Percentiles rank a stretch among this genome's conserved stretches.
phyloP scores from a whole-genome alignment of 768 basidiomycete species.

The Nevesoporus exiguus region DNA sequence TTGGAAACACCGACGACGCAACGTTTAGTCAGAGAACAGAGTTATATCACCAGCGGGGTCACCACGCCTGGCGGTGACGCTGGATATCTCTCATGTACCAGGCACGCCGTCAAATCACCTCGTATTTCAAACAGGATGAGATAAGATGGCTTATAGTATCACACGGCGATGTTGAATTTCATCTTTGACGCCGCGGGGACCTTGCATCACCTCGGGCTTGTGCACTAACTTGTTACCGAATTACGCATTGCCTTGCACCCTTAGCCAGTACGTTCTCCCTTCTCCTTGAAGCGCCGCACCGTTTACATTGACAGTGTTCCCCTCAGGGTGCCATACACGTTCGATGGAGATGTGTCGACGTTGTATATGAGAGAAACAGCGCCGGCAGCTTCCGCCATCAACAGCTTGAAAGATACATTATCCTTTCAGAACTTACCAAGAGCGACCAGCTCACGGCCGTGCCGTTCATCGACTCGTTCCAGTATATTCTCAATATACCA shows the following conservation, averaged over 20 bases:
- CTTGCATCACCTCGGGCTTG: constrained; percentile 54
- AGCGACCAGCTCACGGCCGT: constrained; percentile 77
- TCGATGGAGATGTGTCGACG: constrained; percentile 56
- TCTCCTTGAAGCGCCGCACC: constrained; percentile 23
- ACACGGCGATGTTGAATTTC: constrained; percentile 47
- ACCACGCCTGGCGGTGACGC: no score
- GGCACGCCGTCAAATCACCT: constrained; percentile 31
- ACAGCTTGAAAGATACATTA: no score
- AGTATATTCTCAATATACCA: constrained; percentile 56
- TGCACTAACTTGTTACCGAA: constrained; percentile 42
- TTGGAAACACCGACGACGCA: constrained; percentile 47
- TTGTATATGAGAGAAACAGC: constrained; percentile 52
- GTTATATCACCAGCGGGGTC: constrained; percentile 64
- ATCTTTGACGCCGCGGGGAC: constrained; percentile 55
- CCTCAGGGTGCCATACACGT: constrained; percentile 57
- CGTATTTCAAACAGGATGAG: background rate
- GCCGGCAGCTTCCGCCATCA: constrained; percentile 53
- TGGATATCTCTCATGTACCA: no score
- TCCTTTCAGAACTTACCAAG: no score
- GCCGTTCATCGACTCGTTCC: constrained; percentile 64
- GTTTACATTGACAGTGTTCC: background rate
- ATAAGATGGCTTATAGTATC: constrained; percentile 46
- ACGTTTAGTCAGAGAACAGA: constrained; percentile 65
- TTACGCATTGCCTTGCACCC: constrained; percentile 71
- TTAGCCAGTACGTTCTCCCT: constrained; percentile 46